Percentiles rank a stretch among this genome's conserved stretches.
These are phyloP conservation scores for Edaphochlamys debaryana DNA, from an alignment of 139 green algal genomes.

Conservation along the genomic window DNA sequence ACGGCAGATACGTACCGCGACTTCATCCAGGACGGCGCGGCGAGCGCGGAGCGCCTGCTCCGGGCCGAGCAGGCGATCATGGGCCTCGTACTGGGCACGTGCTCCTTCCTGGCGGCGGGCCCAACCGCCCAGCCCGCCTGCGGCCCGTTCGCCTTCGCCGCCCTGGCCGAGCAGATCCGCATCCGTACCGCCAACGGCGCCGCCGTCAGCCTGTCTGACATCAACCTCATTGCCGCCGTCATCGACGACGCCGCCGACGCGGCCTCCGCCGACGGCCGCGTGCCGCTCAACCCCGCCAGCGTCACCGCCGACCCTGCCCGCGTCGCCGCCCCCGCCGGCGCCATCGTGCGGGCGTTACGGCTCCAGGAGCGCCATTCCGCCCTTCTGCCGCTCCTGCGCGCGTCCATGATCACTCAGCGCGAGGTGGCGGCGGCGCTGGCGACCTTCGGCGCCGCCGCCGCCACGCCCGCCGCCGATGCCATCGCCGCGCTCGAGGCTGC, in stretches of 20 bases:
- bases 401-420: constrained; percentile 1
- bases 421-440: neutral
- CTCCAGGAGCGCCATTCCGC: neutral
- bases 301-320: neutral
- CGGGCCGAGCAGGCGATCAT: constrained; percentile 17
- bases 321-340: neutral
- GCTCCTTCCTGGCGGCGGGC: neutral
- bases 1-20: neutral
- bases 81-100: neutral
- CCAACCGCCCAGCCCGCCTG: neutral
- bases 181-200: neutral
- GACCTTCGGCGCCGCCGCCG: neutral
- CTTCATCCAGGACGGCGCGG: neutral
- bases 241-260: neutral
- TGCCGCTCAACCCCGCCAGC: neutral
- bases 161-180: neutral
- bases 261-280: neutral
- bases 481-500: neutral
- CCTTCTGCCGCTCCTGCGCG: neutral
- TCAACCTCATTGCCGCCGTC: neutral
- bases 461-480: neutral
- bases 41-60: neutral
- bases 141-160: neutral
- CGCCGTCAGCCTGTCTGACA: neutral
- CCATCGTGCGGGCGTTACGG: neutral